Conservation (phyloP, 306 rosid genomes). For the Castanea sativa region DNA sequence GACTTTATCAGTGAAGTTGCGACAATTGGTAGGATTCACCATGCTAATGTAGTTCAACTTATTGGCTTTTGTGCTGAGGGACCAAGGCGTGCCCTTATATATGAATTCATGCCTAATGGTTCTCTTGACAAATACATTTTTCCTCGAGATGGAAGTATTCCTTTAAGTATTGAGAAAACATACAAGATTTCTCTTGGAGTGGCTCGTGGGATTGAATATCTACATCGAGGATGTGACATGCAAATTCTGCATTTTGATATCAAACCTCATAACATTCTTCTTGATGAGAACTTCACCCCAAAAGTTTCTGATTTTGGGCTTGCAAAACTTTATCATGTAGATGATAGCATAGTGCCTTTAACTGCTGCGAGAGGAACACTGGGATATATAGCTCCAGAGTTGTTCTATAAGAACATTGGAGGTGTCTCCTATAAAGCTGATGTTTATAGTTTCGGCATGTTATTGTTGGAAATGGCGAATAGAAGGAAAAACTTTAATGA, state of each 20-base stretch:
- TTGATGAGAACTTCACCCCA: background rate
- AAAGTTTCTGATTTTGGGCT: too few species aligned
- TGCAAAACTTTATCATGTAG: too few species aligned
- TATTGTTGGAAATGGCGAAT: slow-evolving; percentile 14
- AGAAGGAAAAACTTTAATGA: slow-evolving; percentile 21
- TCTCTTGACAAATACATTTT: slow-evolving; percentile 31
- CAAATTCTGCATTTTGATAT: slow-evolving; percentile 30
- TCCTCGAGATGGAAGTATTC: background rate
- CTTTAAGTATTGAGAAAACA: too few species aligned
- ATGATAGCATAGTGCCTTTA: background rate
- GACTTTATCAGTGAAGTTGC: slow-evolving; percentile 22
- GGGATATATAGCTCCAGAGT: slow-evolving; percentile 21
- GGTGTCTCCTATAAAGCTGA: slow-evolving; percentile 16
- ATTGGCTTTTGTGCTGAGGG: slow-evolving; percentile 25
- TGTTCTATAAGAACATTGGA: slow-evolving; percentile 10
- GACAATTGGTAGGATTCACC: slow-evolving; percentile 18
- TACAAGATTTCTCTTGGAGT: slow-evolving; percentile 2
- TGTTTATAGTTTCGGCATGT: slow-evolving; percentile 16
- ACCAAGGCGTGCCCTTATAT: slow-evolving; percentile 11
- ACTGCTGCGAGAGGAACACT: slow-evolving; percentile 17
- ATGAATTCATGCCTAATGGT: slow-evolving; percentile 25
- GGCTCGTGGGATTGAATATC: slow-evolving; percentile 21
- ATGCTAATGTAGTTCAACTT: slow-evolving; percentile 15
- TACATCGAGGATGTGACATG: slow-evolving; percentile 22
- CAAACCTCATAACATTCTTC: slow-evolving; percentile 14